These are phyloP conservation scores for Mortierella sp. DNA, from an alignment of 371 early-diverging fungal genomes.

Conservation along the genomic window DNA sequence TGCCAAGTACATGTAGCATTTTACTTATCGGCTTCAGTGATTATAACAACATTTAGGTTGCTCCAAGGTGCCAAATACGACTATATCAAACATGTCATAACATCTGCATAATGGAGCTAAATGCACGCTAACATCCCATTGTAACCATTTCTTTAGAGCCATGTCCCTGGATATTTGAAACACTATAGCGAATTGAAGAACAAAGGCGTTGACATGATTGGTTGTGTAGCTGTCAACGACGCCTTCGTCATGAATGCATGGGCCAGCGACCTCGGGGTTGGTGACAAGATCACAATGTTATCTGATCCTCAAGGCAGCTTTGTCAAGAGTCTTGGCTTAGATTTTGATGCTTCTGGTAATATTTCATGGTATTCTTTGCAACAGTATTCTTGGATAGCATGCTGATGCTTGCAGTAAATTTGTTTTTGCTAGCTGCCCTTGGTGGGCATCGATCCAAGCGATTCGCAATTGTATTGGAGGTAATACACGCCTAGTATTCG, in stretches of 20 bases:
- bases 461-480: slow-evolving; percentile 75
- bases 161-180: slow-evolving; percentile 78
- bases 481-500: no score
- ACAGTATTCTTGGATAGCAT: neutral
- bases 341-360: slow-evolving; percentile 68
- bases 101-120: neutral
- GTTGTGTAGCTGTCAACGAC: slow-evolving; percentile 77
- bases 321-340: slow-evolving; percentile 72
- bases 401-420: neutral
- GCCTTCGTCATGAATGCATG: slow-evolving; percentile 83
- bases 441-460: slow-evolving; percentile 79
- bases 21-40: neutral
- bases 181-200: slow-evolving; percentile 67
- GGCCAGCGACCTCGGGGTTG: slow-evolving; percentile 63
- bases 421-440: slow-evolving; percentile 59
- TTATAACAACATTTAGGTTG: slow-evolving; percentile 54
- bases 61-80: slow-evolving; percentile 57
- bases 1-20: neutral
- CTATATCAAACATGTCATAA: neutral
- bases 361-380: neutral
- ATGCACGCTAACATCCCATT: neutral
- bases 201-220: slow-evolving; percentile 75
- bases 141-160: slow-evolving; percentile 56
- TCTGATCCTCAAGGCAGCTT: slow-evolving; percentile 77
- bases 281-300: slow-evolving; percentile 66